These are phyloP conservation scores for Exophiala lecanii-corni DNA, from an alignment of 2,329 filamentous ascomycete species.

Conservation along the genomic window DNA sequence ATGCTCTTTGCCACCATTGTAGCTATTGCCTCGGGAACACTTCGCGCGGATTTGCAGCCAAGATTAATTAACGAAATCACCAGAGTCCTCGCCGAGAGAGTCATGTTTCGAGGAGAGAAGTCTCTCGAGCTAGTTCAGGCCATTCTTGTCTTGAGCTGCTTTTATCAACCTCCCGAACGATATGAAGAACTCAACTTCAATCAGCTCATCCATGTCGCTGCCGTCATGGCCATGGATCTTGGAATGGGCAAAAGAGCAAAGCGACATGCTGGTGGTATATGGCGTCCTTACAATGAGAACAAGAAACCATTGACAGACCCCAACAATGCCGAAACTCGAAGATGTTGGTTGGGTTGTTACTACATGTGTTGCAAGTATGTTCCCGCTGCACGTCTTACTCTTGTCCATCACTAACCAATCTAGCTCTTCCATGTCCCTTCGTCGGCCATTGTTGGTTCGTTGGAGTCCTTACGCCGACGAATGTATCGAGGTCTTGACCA, in stretches of 20 bases:
- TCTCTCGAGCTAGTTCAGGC: conserved; percentile 78
- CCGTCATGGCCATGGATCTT: conserved; percentile 77
- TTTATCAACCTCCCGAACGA: conserved; percentile 79
- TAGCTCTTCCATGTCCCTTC: conserved; percentile 55
- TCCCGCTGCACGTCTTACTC: not conserved
- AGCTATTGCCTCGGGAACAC: conserved; percentile 48
- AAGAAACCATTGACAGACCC: conserved; percentile 41
- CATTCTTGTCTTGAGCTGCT: conserved; percentile 68
- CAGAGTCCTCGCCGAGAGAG: conserved; percentile 66
- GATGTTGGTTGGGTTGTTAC: conserved; percentile 59
- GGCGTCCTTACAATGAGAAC: conserved; percentile 35
- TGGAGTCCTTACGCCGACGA: conserved; percentile 63
- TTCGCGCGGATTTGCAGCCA: conserved; percentile 54
- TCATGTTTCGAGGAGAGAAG: conserved; percentile 73
- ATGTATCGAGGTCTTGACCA: conserved; percentile 54
- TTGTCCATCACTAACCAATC: conserved; percentile 11
- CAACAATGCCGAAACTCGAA: conserved; percentile 52
- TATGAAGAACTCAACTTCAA: conserved; percentile 88
- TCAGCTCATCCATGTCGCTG: conserved; percentile 75
- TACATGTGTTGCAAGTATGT: conserved; percentile 54
- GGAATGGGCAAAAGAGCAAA: conserved; percentile 61
- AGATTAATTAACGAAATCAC: conserved; percentile 65
- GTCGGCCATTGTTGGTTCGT: conserved; percentile 54
- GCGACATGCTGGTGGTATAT: conserved; percentile 33
- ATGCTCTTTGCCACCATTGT: conserved; percentile 57